Conservation (phyloP, 805 yeast genomes). For the Metschnikowia continentalis region DNA sequence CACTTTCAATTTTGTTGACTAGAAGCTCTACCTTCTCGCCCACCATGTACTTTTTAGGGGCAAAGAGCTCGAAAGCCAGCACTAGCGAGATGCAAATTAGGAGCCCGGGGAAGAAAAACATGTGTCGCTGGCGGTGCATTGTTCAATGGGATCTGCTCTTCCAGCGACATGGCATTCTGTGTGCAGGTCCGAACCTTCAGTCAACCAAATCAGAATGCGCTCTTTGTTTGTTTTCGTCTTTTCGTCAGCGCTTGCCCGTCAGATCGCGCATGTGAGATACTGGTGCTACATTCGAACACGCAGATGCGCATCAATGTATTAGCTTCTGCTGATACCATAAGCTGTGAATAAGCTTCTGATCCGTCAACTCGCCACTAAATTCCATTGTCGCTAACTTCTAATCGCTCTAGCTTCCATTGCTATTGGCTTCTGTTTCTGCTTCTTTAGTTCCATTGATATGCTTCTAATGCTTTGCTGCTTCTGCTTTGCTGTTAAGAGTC, state of each 20-base stretch:
- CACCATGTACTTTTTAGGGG: slow-evolving; percentile 33
- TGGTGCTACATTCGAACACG: not conserved
- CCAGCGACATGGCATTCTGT: not conserved
- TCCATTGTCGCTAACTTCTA: not conserved
- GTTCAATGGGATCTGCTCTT: not conserved
- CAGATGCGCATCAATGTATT: not conserved
- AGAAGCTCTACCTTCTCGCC: slow-evolving; percentile 66
- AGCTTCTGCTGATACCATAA: not conserved
- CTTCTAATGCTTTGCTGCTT: too few species aligned
- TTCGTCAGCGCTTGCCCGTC: not conserved
- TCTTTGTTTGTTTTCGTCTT: not conserved
- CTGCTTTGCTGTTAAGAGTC: not conserved
- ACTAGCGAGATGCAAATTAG: slow-evolving; percentile 5
- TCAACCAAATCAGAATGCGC: not conserved
- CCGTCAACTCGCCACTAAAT: not conserved
- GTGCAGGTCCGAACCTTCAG: not conserved
- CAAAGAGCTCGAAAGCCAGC: slow-evolving; percentile 20
- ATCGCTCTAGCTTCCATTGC: not conserved
- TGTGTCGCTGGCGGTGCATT: not conserved
- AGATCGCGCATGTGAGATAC: not conserved
- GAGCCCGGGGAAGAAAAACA: slow-evolving; percentile 9
- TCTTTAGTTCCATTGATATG: too few species aligned
- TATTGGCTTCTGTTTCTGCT: too few species aligned
- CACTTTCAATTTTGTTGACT: slow-evolving; percentile 77
- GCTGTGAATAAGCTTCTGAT: not conserved